These are phyloP conservation scores for Pyrenophora graminea DNA, from an alignment of 2,329 filamentous ascomycete species.

Conservation along the genomic window DNA sequence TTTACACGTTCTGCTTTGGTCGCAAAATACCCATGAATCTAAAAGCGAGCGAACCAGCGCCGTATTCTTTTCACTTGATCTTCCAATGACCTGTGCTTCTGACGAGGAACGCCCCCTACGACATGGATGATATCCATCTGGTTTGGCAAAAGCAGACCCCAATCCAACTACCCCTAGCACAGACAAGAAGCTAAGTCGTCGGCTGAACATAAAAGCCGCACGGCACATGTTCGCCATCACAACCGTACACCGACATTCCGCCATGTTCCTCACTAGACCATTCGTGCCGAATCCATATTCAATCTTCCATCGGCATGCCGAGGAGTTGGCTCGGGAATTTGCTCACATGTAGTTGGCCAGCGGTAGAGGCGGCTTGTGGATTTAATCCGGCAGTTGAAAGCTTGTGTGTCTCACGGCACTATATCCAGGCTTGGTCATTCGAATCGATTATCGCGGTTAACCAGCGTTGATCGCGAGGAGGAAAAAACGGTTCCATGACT, in stretches of 20 bases:
- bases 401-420: slow-evolving; percentile 3
- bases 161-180: background rate
- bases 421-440: background rate
- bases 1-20: background rate
- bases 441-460: slow-evolving; percentile 4
- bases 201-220: slow-evolving; percentile 12
- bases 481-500: too few species aligned
- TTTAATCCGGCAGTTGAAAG: slow-evolving; percentile 9
- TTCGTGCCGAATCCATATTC: slow-evolving; percentile 2
- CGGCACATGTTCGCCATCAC: slow-evolving; percentile 8
- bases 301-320: slow-evolving; percentile 28
- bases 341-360: slow-evolving; percentile 3
- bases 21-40: background rate
- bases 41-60: background rate
- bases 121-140: background rate
- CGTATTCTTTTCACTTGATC: too few species aligned
- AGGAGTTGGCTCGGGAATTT: slow-evolving; percentile 5
- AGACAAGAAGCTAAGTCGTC: slow-evolving; percentile 3
- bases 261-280: slow-evolving; percentile 16
- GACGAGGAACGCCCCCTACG: background rate
- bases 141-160: background rate
- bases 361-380: slow-evolving; percentile 22
- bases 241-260: slow-evolving; percentile 28
- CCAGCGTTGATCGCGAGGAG: background rate
- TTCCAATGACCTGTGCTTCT: background rate